Base-by-base conservation (phyloP, 768 basidiomycete species). In the Collybiopsis confluens region DNA sequence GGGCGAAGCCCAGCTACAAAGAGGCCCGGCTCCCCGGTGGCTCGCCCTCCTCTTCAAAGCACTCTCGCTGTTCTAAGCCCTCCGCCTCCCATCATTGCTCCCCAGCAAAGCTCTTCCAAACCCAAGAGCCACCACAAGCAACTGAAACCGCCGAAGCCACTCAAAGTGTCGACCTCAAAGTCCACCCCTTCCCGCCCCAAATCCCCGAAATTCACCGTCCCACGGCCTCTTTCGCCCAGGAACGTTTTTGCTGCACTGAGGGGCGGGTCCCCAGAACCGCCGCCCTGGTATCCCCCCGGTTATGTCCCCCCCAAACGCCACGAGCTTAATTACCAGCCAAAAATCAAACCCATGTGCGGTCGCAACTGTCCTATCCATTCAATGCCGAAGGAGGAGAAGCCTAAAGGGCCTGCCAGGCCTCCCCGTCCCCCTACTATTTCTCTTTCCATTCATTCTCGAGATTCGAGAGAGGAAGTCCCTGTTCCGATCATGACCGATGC, bases 321-420 rank as follows among this genome's bases (percentile, higher is more conserved):
- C n/a, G n/a, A n/a, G n/a, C n/a, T n/a, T n/a, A n/a, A n/a, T n/a
- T n/a, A n/a, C n/a, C n/a, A n/a, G n/a, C n/a, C n/a, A n/a, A n/a
- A n/a, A n/a, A n/a, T n/a, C n/a, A n/a, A n/a, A n/a, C n/a, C n/a
- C n/a, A n/a, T 48, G 30, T 48, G 47, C 13, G 20, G 33, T 10
- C 47, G 47, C 3, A 38, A 37, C 33, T 48, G 47, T 28, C 47
- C 47, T 24, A 38, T 48, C 30, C 47, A 48, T 11, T 48, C 47
- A n/a, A 37, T 23, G 15, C 47, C 47, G 15, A 40, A 40, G 18
- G 15, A 15, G 6, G n/a, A 40, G 20, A 47, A 47, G 33, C 35
- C 47, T 37, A 8, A 13, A 13, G 33, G 13, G 0, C 21, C 47
- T 7, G 35, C 9, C 21, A 1, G 23, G 16, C 8, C 44, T 11